Evolutionary conservation across 768 basidiomycete genomes (phyloP).

Genomic region (Kwoniella dejecticola): DNA sequence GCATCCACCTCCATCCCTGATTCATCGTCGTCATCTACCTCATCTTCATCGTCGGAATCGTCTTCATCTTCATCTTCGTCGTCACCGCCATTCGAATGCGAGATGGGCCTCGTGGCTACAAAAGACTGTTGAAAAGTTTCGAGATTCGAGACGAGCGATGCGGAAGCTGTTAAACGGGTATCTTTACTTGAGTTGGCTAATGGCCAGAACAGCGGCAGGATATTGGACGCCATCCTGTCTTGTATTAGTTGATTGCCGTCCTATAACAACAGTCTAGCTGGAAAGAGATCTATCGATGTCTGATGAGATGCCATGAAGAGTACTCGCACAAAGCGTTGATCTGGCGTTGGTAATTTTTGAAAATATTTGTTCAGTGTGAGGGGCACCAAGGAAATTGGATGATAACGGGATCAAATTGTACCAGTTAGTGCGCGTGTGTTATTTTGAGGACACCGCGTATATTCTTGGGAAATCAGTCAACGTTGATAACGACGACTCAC

Average conservation of each 20-base stretch:
- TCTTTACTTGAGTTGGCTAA: constrained; percentile 78
- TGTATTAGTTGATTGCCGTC: no score
- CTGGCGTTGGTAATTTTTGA: neutral
- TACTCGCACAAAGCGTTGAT: neutral
- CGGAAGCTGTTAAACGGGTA: constrained; percentile 79
- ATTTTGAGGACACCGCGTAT: constrained; percentile 15
- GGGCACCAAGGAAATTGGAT: constrained; percentile 1
- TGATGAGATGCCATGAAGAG: neutral
- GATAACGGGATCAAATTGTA: neutral
- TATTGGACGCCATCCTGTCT: constrained; percentile 68
- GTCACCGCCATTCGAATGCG: neutral
- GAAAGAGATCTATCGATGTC: neutral
- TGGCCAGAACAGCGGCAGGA: constrained; percentile 91
- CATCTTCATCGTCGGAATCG: constrained; percentile 45
- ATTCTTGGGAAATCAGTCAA: neutral
- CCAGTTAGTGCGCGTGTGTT: constrained; percentile 5
- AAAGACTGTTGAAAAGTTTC: constrained; percentile 79
- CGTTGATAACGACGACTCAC: no score
- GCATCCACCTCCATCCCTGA: constrained; percentile 49
- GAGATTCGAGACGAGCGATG: constrained; percentile 75
- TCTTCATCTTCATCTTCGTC: constrained; percentile 59
- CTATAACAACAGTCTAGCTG: neutral
- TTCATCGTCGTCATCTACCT: constrained; percentile 41
- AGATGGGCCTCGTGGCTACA: constrained; percentile 19
- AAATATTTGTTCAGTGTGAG: constrained; percentile 1